Evolutionary conservation across 1,284 basidiomycete species (phyloP).

Genomic region (Rhodotorula sp.): DNA sequence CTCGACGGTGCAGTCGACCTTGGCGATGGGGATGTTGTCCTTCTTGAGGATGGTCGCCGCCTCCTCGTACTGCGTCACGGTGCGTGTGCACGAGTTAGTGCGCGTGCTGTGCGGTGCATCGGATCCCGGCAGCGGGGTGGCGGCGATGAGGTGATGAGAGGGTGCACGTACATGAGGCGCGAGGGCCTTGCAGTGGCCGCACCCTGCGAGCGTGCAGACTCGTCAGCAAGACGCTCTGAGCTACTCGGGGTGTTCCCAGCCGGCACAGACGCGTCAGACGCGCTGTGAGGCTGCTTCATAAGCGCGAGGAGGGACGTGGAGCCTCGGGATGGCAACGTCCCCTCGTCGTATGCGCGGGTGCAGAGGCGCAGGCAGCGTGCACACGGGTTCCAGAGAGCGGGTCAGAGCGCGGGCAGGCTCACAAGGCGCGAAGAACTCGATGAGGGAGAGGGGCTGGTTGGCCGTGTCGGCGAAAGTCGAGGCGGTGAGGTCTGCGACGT

Average conservation of each 20-base stretch:
- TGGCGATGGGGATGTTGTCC: conserved; percentile 85
- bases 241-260: background rate
- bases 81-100: background rate
- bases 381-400: too few relatives aligned
- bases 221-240: background rate
- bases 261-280: background rate
- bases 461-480: conserved; percentile 70
- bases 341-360: too few relatives aligned
- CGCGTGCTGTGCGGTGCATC: conserved; percentile 32
- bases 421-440: conserved; percentile 97
- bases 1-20: conserved; percentile 66
- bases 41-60: conserved; percentile 91
- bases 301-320: too few relatives aligned
- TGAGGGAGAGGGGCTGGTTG: conserved; percentile 75
- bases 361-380: too few relatives aligned
- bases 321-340: too few relatives aligned
- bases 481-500: conserved; percentile 43
- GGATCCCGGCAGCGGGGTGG: conserved; percentile 26
- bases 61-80: conserved; percentile 79
- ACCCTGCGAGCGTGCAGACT: background rate
- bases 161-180: conserved; percentile 45
- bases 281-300: background rate
- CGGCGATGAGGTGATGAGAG: background rate
- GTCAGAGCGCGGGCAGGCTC: conserved; percentile 38
- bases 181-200: conserved; percentile 37